These are phyloP conservation scores for Endotrypanum monterogeii DNA, from an alignment of 208 protist species.

Conservation along the genomic window DNA sequence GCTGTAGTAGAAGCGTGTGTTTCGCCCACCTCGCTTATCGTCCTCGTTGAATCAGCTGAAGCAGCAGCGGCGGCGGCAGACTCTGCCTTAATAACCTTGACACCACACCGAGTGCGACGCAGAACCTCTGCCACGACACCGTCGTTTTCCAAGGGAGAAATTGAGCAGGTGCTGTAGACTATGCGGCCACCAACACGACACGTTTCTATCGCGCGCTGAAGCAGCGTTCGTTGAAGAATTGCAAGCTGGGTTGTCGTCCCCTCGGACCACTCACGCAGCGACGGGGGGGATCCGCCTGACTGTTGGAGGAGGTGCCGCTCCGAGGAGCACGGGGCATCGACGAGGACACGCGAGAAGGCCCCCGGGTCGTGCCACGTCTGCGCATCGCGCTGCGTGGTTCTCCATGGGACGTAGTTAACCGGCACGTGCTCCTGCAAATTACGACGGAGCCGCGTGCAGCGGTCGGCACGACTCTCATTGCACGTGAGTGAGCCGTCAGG, in stretches of 20 bases:
- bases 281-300: conserved; percentile 34
- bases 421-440: conserved; percentile 78
- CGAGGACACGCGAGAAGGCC: conserved; percentile 79
- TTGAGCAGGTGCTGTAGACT: conserved; percentile 93
- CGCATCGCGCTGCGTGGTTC: conserved; percentile 70
- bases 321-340: conserved; percentile 93
- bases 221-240: conserved; percentile 62
- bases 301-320: conserved; percentile 92
- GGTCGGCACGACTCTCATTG: conserved; percentile 72
- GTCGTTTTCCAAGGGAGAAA: conserved; percentile 90
- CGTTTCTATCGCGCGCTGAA: conserved; percentile 80
- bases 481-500: conserved; percentile 58
- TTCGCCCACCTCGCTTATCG: neutral
- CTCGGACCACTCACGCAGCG: conserved; percentile 52
- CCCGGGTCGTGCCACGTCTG: conserved; percentile 68
- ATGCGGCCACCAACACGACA: conserved; percentile 71
- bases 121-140: conserved; percentile 72
- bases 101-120: conserved; percentile 56
- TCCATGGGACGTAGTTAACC: conserved; percentile 55
- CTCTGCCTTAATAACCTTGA: conserved; percentile 37
- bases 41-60: neutral
- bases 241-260: conserved; percentile 41
- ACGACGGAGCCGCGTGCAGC: conserved; percentile 67
- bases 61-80: neutral
- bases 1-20: neutral